Percentiles rank a stretch among this genome's conserved stretches.
Evolutionary conservation across 2,329 filamentous ascomycete genomes (phyloP).

Genomic region (Microsporum canis): DNA sequence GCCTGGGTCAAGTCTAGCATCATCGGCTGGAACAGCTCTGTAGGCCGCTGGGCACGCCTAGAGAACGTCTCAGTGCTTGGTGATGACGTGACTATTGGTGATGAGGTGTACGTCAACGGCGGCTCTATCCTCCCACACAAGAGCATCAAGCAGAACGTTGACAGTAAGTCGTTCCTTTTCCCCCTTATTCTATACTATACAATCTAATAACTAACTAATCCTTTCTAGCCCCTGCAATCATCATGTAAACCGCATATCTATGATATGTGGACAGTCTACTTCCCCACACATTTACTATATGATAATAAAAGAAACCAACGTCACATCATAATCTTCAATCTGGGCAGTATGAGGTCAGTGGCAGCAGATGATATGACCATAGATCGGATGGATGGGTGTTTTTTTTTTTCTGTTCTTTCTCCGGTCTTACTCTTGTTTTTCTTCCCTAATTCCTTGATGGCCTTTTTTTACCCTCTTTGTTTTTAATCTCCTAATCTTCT

Average conservation of each 20-base stretch:
- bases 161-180: constrained; percentile 43
- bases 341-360: neutral
- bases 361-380: neutral
- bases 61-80: constrained; percentile 98
- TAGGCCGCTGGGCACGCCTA: constrained; percentile 88
- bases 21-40: constrained; percentile 93
- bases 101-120: constrained; percentile 98
- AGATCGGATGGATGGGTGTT: constrained; percentile 5
- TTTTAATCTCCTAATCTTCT: constrained; percentile 3
- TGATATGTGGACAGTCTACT: neutral
- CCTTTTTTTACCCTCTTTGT: constrained; percentile 3
- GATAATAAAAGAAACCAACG: neutral
- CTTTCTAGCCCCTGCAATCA: constrained; percentile 36
- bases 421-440: constrained; percentile 7
- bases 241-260: constrained; percentile 33
- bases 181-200: neutral
- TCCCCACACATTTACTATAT: neutral
- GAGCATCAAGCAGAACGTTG: constrained; percentile 97
- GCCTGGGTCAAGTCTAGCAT: constrained; percentile 99
- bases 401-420: constrained; percentile 6
- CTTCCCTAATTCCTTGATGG: constrained; percentile 2
- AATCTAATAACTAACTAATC: constrained; percentile 6
- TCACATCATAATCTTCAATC: neutral
- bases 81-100: constrained; percentile 93
- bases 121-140: constrained; percentile 93